Base-by-base conservation (phyloP, 1,139 yeast genomes). In the Pichia sp. region DNA sequence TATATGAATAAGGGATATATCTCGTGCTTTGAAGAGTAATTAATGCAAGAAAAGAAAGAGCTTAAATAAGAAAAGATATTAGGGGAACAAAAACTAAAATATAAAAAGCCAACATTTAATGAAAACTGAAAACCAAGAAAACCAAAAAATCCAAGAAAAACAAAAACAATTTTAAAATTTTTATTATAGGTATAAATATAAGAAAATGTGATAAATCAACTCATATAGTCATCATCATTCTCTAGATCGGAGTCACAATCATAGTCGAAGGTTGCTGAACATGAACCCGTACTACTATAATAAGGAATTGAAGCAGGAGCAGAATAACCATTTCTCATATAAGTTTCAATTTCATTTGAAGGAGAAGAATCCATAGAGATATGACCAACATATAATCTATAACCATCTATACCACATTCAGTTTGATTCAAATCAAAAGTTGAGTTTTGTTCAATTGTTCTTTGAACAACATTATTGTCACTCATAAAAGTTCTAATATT, bases 241-340 rank as follows among this genome's bases (percentile, higher is more conserved):
- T 51, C 55, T 20, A 51, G 36, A 49, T 54, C 59, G 1, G 55
- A 52, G 33, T 54, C 58, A 41, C 54, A 52, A 35, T 52, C 57
- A 21, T 42, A 48, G 22, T 50, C 51, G 26, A 39, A 46, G 24
- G 40, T 36, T 25, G 40, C 42, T 21, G 37, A 26, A 36, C 42
- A 41, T 22, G 50, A 44, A 10, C 50, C 49, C 5, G 56, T 51
- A 33, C 49, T 53, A 26, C 50, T 42, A 34, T 53, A 50, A 40
- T 47, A 50, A 2, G 43, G 35, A 11, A 38, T 35, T 15, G 41
- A 20, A 3, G 43, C n/a, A 19, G 36, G 26, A 15, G 25, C n/a
- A 30, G 26, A 27, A 38, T 65, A 66, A 1, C 72, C 72, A 27
- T 59, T 63, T 40, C 61, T 50, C 65, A 68, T 68, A 47, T 68